These are phyloP conservation scores for Ustilaginoidea virens DNA, from an alignment of 2,329 filamentous ascomycete genomes.

Conservation along the genomic window DNA sequence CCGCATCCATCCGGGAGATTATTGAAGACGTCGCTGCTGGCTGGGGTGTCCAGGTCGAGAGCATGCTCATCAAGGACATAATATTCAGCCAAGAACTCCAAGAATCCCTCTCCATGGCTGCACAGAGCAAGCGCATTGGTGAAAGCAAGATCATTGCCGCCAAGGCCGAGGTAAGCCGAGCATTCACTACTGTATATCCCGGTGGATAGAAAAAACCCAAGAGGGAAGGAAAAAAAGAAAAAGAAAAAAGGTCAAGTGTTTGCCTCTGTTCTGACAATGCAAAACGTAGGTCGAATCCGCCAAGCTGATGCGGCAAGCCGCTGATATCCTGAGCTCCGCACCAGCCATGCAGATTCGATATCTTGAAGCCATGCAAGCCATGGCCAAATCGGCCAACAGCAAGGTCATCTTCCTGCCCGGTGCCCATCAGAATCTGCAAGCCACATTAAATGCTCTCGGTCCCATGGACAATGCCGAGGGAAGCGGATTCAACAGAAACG, in stretches of 20 bases:
- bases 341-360: slow-evolving; percentile 98
- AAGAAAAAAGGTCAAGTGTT: too few relatives aligned
- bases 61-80: slow-evolving; percentile 98
- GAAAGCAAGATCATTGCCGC: slow-evolving; percentile 97
- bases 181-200: too few relatives aligned
- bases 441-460: slow-evolving; percentile 28
- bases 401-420: slow-evolving; percentile 77
- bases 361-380: slow-evolving; percentile 95
- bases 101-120: slow-evolving; percentile 93
- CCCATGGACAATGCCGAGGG: slow-evolving; percentile 19
- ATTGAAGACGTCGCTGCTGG: slow-evolving; percentile 89
- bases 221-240: too few relatives aligned
- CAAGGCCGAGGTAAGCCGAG: slow-evolving; percentile 53
- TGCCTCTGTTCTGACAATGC: slow-evolving; percentile 5
- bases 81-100: slow-evolving; percentile 93
- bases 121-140: slow-evolving; percentile 95
- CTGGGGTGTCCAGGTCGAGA: slow-evolving; percentile 94
- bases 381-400: slow-evolving; percentile 86
- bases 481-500: slow-evolving; percentile 36
- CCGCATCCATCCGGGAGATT: slow-evolving; percentile 87
- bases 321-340: slow-evolving; percentile 80
- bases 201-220: too few relatives aligned
- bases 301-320: slow-evolving; percentile 85
- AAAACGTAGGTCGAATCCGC: slow-evolving; percentile 60
- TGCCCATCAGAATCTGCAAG: slow-evolving; percentile 37